phyloP scores from a whole-genome alignment of 106 monocot genomes.

The Allium sativum region DNA sequence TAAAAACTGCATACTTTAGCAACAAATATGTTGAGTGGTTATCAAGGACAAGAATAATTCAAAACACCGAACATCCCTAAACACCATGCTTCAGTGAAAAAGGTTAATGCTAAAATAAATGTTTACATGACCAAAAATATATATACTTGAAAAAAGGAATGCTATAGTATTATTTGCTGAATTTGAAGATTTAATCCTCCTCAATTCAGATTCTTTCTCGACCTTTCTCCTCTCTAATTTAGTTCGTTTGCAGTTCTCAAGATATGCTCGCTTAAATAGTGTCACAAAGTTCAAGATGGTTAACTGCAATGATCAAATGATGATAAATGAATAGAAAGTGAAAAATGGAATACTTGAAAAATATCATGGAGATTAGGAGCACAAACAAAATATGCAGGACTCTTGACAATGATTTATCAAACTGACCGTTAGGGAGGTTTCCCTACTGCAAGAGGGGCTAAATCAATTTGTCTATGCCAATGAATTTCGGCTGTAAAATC shows the following conservation, averaged over 20 bases:
- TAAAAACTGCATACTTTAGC: no score
- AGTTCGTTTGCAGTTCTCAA: slow-evolving; percentile 48
- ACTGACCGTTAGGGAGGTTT: no score
- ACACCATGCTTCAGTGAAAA: no score
- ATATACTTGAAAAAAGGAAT: neutral
- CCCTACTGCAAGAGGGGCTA: no score
- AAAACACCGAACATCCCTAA: no score
- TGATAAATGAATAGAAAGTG: no score
- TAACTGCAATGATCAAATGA: slow-evolving; percentile 17
- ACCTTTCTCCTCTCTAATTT: slow-evolving; percentile 48
- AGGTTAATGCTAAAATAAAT: neutral
- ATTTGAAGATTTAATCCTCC: slow-evolving; percentile 24
- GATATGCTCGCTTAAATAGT: slow-evolving; percentile 36
- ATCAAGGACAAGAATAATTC: no score
- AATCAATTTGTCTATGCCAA: no score
- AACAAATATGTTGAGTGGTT: no score
- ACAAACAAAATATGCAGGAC: neutral
- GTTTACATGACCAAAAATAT: neutral
- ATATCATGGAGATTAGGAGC: neutral
- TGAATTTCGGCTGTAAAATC: no score
- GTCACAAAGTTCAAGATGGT: slow-evolving; percentile 37
- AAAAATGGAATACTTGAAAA: neutral
- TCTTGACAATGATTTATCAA: no score
- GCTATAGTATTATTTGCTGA: slow-evolving; percentile 11
- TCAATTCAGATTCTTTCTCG: slow-evolving; percentile 33